Percentiles rank a stretch among this genome's conserved stretches.
These are phyloP conservation scores for Agrocybe praecox DNA, from an alignment of 768 basidiomycete species.

Conservation along the genomic window DNA sequence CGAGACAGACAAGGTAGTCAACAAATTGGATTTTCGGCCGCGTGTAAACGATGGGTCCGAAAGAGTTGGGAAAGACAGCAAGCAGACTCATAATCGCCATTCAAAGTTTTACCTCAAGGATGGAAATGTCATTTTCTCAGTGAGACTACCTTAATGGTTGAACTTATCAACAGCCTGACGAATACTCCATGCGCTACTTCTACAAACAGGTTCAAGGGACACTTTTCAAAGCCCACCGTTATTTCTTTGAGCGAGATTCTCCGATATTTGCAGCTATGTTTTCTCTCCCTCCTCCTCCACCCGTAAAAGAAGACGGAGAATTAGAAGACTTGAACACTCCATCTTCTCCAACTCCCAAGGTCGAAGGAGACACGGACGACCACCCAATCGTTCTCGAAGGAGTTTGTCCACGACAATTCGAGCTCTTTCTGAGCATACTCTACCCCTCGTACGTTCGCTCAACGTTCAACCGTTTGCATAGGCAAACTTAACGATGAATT, in stretches of 20 bases:
- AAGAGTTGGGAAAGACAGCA: too few species aligned
- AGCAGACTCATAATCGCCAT: conserved; percentile 4
- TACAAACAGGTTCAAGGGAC: conserved; percentile 32
- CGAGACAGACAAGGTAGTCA: too few species aligned
- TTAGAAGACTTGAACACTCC: neutral
- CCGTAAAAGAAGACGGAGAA: conserved; percentile 3
- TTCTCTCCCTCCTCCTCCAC: conserved; percentile 10
- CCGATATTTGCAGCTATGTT: conserved; percentile 28
- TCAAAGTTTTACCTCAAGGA: conserved; percentile 27
- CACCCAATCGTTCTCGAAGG: conserved; percentile 43
- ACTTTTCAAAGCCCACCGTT: conserved; percentile 32
- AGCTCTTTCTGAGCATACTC: conserved; percentile 51
- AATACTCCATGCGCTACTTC: neutral
- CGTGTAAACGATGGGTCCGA: too few species aligned
- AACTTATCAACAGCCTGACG: neutral
- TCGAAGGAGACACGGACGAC: conserved; percentile 30
- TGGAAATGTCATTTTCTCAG: conserved; percentile 24
- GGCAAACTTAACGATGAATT: neutral
- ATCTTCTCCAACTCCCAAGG: neutral
- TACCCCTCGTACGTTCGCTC: conserved; percentile 46
- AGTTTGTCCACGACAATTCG: conserved; percentile 45
- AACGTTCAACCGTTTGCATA: neutral
- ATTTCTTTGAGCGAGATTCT: conserved; percentile 40
- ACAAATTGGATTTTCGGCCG: too few species aligned
- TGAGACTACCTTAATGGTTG: neutral